Base-by-base conservation (phyloP, 2,329 filamentous ascomycete genomes). In the Trichoderma asperellum region DNA sequence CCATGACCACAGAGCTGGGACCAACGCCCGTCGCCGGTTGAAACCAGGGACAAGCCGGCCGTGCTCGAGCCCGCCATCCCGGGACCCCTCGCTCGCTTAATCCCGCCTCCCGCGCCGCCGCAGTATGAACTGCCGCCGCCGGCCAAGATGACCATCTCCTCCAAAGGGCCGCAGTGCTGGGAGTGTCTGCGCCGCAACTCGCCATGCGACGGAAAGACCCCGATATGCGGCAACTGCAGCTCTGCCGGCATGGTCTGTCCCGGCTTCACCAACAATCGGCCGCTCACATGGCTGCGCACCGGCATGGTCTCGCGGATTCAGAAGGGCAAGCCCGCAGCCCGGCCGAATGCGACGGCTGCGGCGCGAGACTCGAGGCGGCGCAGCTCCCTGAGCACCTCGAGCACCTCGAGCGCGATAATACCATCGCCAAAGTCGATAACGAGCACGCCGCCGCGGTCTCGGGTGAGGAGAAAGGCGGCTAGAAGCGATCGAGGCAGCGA, bases 111-210 rank as follows among this genome's bases (percentile, higher is more conserved):
- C 10, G 52, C 62, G 24, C 29, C 62, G 24, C 29, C 52, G 37
- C 63, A 67, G 63, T 55, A 67, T 67, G 63, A 57, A 43, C 5
- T 49, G 34, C 61, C 40, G 27, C 60, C 5, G 47, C 55, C 55
- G 40, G 55, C 63, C 55, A 67, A 37, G 63, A 67, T 67, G 63
- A 67, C 47, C 8, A 24, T 55, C 40, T 67, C 63, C 29, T 66
- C 63, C 37, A 67, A 67, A 58, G 58, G 55, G 55, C 63, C 55
- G 40, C 78, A 81, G 64, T 83, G 81, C 71, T 83, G 80, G 81
- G 81, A 82, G 70, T 83, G 81, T 69, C 78, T 75, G 27, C 77
- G 81, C n/a, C 79, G 80, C 2, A 72, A 76, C 8, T 72, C 82
- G 8, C 80, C 81, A n/a, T 83, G 81, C 70, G 81, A 83, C 70